Evolutionary conservation across 148 eudicot genomes (phyloP).

Genomic region (Agrostemma githago): DNA sequence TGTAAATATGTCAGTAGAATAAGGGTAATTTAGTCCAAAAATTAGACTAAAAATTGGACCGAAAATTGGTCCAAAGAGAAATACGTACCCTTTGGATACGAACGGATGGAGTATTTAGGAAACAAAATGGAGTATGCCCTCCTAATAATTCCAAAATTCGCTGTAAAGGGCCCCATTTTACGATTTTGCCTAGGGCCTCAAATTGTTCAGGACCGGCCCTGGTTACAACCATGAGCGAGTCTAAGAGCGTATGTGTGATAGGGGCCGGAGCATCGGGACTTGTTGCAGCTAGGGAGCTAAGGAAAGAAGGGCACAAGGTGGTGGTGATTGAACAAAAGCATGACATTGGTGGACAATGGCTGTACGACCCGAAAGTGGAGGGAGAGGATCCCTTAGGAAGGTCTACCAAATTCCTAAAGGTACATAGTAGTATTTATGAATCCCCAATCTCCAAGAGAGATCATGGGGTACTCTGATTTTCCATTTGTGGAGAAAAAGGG

Average conservation of each 20-base stretch:
- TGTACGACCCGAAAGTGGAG: slow-evolving; percentile 57
- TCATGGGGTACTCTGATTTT: slow-evolving; percentile 73
- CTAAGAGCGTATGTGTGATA: slow-evolving; percentile 59
- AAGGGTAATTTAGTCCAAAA: no score
- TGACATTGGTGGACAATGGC: slow-evolving; percentile 89
- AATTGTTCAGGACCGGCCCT: slow-evolving; percentile 22
- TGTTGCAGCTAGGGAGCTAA: slow-evolving; percentile 71
- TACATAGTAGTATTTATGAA: slow-evolving; percentile 67
- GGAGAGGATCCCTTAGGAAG: slow-evolving; percentile 57
- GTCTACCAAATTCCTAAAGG: slow-evolving; percentile 30
- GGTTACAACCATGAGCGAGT: slow-evolving; percentile 31
- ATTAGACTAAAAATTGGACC: no score
- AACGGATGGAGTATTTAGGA: no score
- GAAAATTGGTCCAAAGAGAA: no score
- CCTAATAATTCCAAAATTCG: no score
- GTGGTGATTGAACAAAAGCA: slow-evolving; percentile 73
- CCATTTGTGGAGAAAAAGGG: slow-evolving; percentile 65
- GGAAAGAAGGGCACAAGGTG: slow-evolving; percentile 66
- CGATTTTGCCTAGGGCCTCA: no score
- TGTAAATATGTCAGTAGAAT: no score
- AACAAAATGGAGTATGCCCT: no score
- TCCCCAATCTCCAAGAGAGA: slow-evolving; percentile 65
- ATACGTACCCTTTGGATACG: no score
- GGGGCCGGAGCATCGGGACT: slow-evolving; percentile 78
- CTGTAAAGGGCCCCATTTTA: no score